Conservation (phyloP, 73 alveolate genomes). For the Durusdinium trenchii region DNA sequence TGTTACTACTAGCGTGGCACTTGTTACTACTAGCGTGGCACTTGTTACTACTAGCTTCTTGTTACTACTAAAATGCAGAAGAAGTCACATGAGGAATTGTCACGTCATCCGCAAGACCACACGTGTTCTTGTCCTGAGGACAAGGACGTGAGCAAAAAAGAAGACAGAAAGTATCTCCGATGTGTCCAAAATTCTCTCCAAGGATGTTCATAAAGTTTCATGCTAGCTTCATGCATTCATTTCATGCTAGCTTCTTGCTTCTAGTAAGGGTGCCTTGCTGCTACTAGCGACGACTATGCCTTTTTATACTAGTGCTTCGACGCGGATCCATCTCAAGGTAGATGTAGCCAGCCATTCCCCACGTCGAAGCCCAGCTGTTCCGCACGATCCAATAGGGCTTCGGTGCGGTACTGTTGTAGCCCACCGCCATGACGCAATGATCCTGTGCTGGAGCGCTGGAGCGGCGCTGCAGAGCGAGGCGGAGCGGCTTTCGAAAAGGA, state of each 20-base stretch:
- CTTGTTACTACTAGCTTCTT: too few species aligned
- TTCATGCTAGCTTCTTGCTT: too few species aligned
- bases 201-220: too few species aligned
- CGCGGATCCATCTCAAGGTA: constrained; percentile 64
- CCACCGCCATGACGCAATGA: constrained; percentile 93
- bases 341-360: constrained; percentile 93
- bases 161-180: too few species aligned
- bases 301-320: too few species aligned
- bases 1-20: too few species aligned
- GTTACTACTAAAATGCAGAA: too few species aligned
- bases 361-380: constrained; percentile 93
- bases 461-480: neutral
- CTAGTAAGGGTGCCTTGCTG: too few species aligned
- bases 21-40: too few species aligned
- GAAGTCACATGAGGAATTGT: constrained; percentile 59
- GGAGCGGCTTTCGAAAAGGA: neutral
- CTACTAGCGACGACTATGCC: too few species aligned
- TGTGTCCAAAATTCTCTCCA: too few species aligned
- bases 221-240: too few species aligned
- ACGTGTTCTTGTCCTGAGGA: constrained; percentile 81
- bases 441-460: constrained; percentile 29
- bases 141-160: neutral
- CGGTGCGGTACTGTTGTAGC: constrained; percentile 81
- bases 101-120: constrained; percentile 89
- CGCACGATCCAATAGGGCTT: constrained; percentile 94